Percentiles rank a stretch among this genome's conserved stretches.
Evolutionary conservation across 2,329 filamentous ascomycete genomes (phyloP).

Genomic region (Trichoderma asperellum): DNA sequence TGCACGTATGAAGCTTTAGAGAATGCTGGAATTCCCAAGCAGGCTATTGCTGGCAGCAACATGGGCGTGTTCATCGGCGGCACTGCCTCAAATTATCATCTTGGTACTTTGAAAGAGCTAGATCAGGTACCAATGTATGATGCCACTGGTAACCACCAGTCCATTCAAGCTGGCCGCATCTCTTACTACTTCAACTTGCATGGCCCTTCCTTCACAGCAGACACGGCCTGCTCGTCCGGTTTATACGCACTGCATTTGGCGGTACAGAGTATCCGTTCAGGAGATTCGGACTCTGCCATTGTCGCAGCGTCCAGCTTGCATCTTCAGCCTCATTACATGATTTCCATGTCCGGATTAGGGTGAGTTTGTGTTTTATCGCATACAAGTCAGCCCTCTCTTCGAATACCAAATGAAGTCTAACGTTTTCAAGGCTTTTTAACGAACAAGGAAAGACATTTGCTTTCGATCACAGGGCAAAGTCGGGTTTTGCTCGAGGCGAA

Average conservation of each 20-base stretch:
- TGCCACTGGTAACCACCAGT: constrained; percentile 54
- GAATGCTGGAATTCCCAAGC: constrained; percentile 55
- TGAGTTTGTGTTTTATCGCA: constrained; percentile 20
- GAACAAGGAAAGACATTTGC: constrained; percentile 56
- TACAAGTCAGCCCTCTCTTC: background rate
- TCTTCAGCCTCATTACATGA: constrained; percentile 48
- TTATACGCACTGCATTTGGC: constrained; percentile 55
- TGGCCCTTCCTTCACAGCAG: constrained; percentile 56
- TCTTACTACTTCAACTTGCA: constrained; percentile 60
- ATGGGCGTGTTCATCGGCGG: constrained; percentile 57
- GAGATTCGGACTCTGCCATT: constrained; percentile 52
- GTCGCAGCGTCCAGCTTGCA: constrained; percentile 54
- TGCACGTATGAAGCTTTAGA: constrained; percentile 60
- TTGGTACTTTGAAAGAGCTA: constrained; percentile 47
- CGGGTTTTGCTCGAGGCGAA: constrained; percentile 65
- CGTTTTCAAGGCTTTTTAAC: constrained; percentile 44
- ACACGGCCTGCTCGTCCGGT: constrained; percentile 58
- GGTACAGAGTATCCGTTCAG: constrained; percentile 52
- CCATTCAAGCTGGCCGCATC: constrained; percentile 58
- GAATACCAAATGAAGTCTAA: background rate
- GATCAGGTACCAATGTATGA: constrained; percentile 57
- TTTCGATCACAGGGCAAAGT: constrained; percentile 37
- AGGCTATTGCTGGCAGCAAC: constrained; percentile 51
- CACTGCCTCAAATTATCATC: constrained; percentile 53
- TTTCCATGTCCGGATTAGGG: constrained; percentile 41